Evolutionary conservation across 805 yeast species (phyloP).

Genomic region (Torulaspora gathmanii): DNA sequence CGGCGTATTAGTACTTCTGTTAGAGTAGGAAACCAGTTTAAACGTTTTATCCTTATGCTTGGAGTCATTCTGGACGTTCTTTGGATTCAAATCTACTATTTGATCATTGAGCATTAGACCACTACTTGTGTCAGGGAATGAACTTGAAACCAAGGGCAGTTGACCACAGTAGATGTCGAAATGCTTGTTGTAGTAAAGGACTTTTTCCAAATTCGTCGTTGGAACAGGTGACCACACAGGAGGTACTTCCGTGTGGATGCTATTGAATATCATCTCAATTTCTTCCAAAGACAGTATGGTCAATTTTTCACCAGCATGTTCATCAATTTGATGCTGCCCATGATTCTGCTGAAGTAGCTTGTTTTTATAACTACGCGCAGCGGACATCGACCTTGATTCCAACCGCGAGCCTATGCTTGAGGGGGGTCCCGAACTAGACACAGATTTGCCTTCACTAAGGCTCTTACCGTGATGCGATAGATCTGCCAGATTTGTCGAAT

Average conservation of each 20-base stretch:
- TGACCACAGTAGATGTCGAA: conserved; percentile 55
- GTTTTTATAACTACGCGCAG: conserved; percentile 1
- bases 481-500: not conserved
- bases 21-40: conserved; percentile 9
- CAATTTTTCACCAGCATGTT: conserved; percentile 14
- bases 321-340: conserved; percentile 7
- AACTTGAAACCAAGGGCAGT: conserved; percentile 47
- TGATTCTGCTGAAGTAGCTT: conserved; percentile 10
- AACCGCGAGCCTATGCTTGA: conserved; percentile 8
- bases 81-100: conserved; percentile 27
- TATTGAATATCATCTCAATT: conserved; percentile 37
- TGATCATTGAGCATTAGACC: conserved; percentile 32
- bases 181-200: conserved; percentile 56
- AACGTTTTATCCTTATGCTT: conserved; percentile 14
- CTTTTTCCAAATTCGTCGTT: conserved; percentile 44
- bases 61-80: conserved; percentile 26
- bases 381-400: conserved; percentile 7
- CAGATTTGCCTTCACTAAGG: conserved; percentile 3
- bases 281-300: conserved; percentile 37
- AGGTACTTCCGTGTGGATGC: conserved; percentile 33
- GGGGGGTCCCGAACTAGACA: conserved; percentile 8
- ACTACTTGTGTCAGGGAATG: conserved; percentile 36
- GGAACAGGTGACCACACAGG: conserved; percentile 61
- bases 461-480: conserved; percentile 2
- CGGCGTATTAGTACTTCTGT: conserved; percentile 5